Percentiles rank a stretch among this genome's conserved stretches.
Conservation (phyloP, 257 asterid genomes). For the Solanum paucissectum region DNA sequence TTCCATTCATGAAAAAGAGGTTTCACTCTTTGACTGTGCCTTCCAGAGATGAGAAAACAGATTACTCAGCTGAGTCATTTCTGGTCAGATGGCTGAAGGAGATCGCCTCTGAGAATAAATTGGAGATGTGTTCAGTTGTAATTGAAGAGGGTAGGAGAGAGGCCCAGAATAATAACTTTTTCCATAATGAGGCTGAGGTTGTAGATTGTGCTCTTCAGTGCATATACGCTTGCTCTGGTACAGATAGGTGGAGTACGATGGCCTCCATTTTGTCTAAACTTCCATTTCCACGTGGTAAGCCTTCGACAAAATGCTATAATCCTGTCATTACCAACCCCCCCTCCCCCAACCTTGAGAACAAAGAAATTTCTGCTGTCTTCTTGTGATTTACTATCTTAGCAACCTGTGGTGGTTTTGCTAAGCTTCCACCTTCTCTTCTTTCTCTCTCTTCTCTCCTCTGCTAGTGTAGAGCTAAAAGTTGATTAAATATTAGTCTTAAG, state of each 20-base stretch:
- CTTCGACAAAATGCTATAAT: constrained; percentile 4
- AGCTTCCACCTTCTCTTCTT: neutral
- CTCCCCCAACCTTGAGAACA: neutral
- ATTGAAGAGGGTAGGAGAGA: constrained; percentile 73
- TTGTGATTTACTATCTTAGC: neutral
- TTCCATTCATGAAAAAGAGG: constrained; percentile 73
- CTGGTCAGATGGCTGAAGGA: constrained; percentile 85
- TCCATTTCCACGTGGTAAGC: constrained; percentile 54
- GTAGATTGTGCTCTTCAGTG: constrained; percentile 79
- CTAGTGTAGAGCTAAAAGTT: neutral
- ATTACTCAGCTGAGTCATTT: constrained; percentile 45
- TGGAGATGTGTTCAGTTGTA: constrained; percentile 60
- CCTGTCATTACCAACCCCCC: neutral
- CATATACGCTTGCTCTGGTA: constrained; percentile 67
- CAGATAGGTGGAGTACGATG: constrained; percentile 83
- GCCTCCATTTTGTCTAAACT: constrained; percentile 67
- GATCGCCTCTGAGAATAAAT: constrained; percentile 55
- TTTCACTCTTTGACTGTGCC: constrained; percentile 6
- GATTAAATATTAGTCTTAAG: neutral
- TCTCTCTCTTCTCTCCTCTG: neutral
- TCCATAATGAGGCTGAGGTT: constrained; percentile 56
- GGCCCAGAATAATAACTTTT: constrained; percentile 32
- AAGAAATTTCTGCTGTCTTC: neutral
- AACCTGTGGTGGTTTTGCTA: neutral
- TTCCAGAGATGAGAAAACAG: constrained; percentile 18